Conservation (phyloP, 1,284 basidiomycete genomes). For the Abortiporus biennis region DNA sequence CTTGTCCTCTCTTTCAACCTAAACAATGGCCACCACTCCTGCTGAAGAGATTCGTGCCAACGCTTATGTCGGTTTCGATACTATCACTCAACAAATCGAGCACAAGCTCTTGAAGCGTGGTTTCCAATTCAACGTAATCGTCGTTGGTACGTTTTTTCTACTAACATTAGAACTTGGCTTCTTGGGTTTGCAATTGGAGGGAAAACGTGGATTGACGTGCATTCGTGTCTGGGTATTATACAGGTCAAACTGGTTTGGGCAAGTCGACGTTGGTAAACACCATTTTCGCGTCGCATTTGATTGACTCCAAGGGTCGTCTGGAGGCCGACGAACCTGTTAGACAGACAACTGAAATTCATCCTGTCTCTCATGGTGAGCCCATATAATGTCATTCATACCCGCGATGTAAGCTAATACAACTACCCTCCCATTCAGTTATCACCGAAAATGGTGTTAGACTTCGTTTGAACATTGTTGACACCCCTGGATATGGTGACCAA, state of each 20-base stretch:
- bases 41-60: constrained; percentile 80
- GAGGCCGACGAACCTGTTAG: constrained; percentile 84
- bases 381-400: background rate
- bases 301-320: constrained; percentile 95
- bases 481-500: constrained; percentile 97
- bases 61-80: constrained; percentile 92
- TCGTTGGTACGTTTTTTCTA: constrained; percentile 66
- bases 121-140: constrained; percentile 98
- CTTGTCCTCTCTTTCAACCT: constrained; percentile 10
- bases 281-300: constrained; percentile 95
- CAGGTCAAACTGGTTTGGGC: constrained; percentile 95
- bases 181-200: too few species aligned
- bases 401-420: too few species aligned
- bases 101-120: constrained; percentile 98
- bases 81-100: constrained; percentile 97
- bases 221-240: constrained; percentile 4
- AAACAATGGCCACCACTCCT: constrained; percentile 33
- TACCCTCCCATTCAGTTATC: constrained; percentile 75
- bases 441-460: constrained; percentile 95
- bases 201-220: constrained; percentile 1
- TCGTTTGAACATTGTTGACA: constrained; percentile 97
- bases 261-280: constrained; percentile 99
- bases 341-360: constrained; percentile 95
- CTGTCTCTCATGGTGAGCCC: constrained; percentile 84
- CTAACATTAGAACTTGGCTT: constrained; percentile 2